Evolutionary conservation across 305 asterid genomes (phyloP), one percentile per base, ranked within the genome.

Genomic region (Petunia hybrid): DNA sequence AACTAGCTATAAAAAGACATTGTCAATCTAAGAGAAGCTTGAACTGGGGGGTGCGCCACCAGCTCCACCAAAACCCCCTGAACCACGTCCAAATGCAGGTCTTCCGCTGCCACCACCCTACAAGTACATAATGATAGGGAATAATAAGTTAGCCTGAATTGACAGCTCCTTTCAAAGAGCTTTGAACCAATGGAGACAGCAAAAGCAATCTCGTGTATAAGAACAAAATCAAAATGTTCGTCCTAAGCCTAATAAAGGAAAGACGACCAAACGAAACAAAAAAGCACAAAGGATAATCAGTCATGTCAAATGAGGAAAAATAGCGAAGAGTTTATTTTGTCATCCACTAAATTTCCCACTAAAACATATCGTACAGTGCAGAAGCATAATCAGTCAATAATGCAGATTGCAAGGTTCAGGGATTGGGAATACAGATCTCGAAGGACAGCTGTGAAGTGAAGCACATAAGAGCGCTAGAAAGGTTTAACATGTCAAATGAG

Each of bases 71-170:
- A 84, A 94, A 51, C 96, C 89, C 14, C 98, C 98, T 13, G 97
- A 66, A 39, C 98, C 98, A 81, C 97, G 92, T 16, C 98, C 98
- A 83, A 92, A 94, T 31, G 96, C 95, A 60, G 97, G 88, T 12
- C 98, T 95, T 48, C 94, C 95, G 57, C n/a, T n/a, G n/a, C 98
- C 97, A 55, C 89, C 16, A 80, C 96, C 97, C 98, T 94, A 85
- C 87, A 81, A 6, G 41, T 48, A n/a, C 5, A 51, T n/a, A 38
- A 64, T 0, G 77, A 6, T 4, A 8, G 46, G n/a, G n/a, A n/a
- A n/a, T n/a, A n/a, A n/a, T n/a, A n/a, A n/a, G 40, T 65, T 35
- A 10, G 46, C 10, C 36, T 36, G 16, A 65, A 65, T 8, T 9
- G 3, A 38, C 43, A 13, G 6, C 9, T 9, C 64, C 13, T 35